Base-by-base conservation (phyloP, 2,329 filamentous ascomycete genomes). In the Thelonectria rubi region DNA sequence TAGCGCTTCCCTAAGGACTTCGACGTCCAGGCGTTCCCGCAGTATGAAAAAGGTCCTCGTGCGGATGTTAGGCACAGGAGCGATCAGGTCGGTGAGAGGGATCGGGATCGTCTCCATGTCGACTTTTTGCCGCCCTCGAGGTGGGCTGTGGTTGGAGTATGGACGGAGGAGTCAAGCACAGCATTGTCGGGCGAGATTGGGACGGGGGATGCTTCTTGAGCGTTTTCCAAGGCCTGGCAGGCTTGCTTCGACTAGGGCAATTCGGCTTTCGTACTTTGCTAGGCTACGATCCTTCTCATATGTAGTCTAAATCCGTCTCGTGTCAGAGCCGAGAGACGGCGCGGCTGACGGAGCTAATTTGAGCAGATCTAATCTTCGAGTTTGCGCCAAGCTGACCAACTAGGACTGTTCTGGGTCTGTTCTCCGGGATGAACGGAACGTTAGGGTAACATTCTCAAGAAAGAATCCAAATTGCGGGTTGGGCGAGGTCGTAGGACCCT, bases 41-140 rank as follows among this genome's bases (percentile, higher is more conserved):
- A 39, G 18, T 10, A 65, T 46, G 4, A 65, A 64, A n/a, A 65
- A 64, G 1, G 57, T 56, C 9, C 60, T 37, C 1, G 52, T 56
- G 3, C 60, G 63, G 1, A 65, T 61, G 0, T 46, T 54, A 1
- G 43, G 18, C 2, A 65, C n/a, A 0, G 56, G 60, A 6, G 39
- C 63, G 1, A 52, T 52, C 11, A 60, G 56, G 24, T 65, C 60
- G 2, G 32, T 60, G 32, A 54, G 49, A 1, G 43, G 34, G 11
- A 55, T 48, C 1, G 60, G 48, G 32, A 65, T 57, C n/a, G 30
- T 50, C 34, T 37, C 37, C 37, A 39, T 39, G 12, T 39, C n/a
- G 37, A 24, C 7, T 24, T 24, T 7, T 24, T 4, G 24, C 7
- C 24, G 7, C 24, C 24, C 24, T 39, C 37, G 3, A n/a, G 37